A percentile compares a stretch with the other conserved stretches of the same genome.
phyloP scores from a whole-genome alignment of 441 rosid species.

The Erodium texanum region DNA sequence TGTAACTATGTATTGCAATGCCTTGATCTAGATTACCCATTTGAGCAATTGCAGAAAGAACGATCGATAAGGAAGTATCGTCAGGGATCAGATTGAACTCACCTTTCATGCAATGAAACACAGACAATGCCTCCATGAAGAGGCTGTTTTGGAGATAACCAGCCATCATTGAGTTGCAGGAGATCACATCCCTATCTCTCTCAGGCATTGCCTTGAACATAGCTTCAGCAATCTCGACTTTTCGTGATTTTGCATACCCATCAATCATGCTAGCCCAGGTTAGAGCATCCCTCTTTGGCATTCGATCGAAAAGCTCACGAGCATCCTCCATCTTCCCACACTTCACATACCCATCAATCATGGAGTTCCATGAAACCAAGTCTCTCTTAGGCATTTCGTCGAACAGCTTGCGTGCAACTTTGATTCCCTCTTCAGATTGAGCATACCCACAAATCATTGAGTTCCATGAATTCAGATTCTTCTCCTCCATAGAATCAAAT shows the following conservation, averaged over 20 bases:
- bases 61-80: constrained; percentile 38
- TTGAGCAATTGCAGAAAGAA: constrained; percentile 48
- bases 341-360: constrained; percentile 48
- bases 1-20: constrained; percentile 30
- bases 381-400: constrained; percentile 54
- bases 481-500: constrained; percentile 39
- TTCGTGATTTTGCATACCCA: constrained; percentile 46
- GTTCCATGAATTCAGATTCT: constrained; percentile 52
- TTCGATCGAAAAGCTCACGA: constrained; percentile 31
- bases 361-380: constrained; percentile 54
- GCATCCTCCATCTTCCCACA: constrained; percentile 45
- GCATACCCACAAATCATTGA: constrained; percentile 44
- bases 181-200: constrained; percentile 37
- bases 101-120: constrained; percentile 34
- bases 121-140: constrained; percentile 40
- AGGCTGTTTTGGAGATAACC: constrained; percentile 41
- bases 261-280: constrained; percentile 56
- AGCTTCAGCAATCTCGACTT: constrained; percentile 32
- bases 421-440: constrained; percentile 27
- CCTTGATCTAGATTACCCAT: constrained; percentile 42
- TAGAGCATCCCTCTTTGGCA: constrained; percentile 48
- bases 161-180: constrained; percentile 53
- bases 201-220: constrained; percentile 39
- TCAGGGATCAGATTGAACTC: constrained; percentile 33
- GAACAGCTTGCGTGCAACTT: constrained; percentile 32